phyloP scores from a whole-genome alignment of 2,329 filamentous ascomycete species.

The Piedraia hortae region DNA sequence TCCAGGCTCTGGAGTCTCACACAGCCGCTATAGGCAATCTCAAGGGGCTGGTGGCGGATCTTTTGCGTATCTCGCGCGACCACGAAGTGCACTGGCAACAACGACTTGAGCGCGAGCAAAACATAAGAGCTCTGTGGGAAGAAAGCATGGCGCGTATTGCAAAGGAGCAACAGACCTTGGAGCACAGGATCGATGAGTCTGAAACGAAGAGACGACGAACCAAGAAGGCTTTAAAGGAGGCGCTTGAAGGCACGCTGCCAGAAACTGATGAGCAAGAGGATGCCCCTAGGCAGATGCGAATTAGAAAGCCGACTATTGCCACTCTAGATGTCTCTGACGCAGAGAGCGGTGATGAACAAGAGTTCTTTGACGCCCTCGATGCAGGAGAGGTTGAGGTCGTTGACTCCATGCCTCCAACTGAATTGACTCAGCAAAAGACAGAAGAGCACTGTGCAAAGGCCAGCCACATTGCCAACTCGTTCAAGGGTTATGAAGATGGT shows the following conservation, averaged over 20 bases:
- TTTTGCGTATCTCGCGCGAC: conserved; percentile 77
- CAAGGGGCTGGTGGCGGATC: conserved; percentile 56
- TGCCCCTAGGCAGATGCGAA: too few relatives aligned
- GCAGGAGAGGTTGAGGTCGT: conserved; percentile 68
- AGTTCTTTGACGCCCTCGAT: conserved; percentile 94
- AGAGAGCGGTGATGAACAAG: conserved; percentile 62
- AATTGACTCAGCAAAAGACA: background rate
- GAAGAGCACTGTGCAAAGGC: conserved; percentile 9
- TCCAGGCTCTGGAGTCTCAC: conserved; percentile 59
- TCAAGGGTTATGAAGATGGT: conserved; percentile 76
- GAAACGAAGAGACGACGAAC: conserved; percentile 74
- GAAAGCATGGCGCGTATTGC: conserved; percentile 97
- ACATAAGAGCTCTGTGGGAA: conserved; percentile 90
- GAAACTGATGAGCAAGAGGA: conserved; percentile 1
- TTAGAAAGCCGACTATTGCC: conserved; percentile 38
- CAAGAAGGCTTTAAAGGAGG: conserved; percentile 69
- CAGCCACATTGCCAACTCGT: conserved; percentile 46
- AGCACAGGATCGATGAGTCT: conserved; percentile 64
- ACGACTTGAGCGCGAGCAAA: conserved; percentile 65
- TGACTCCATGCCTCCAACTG: conserved; percentile 29
- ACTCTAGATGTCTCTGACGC: conserved; percentile 49
- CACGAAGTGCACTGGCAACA: conserved; percentile 95
- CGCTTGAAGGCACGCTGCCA: conserved; percentile 28
- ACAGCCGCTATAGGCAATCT: conserved; percentile 73
- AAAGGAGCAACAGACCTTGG: conserved; percentile 71